Percentiles rank a stretch among this genome's conserved stretches.
phyloP scores from a whole-genome alignment of 169 alveolate genomes.

The Pseudocohnilembus persalinus region DNA sequence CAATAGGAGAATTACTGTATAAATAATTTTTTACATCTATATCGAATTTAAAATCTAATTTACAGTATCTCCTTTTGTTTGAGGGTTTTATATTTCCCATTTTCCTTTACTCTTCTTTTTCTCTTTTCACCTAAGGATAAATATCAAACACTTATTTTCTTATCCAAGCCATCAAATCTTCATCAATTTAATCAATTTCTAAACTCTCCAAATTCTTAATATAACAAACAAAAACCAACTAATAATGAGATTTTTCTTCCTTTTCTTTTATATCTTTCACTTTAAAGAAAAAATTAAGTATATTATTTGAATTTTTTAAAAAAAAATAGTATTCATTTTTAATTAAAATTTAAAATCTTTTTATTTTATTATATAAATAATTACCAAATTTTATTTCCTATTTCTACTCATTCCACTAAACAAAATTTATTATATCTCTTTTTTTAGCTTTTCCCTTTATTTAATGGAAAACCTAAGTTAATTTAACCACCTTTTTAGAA shows the following conservation, averaged over 20 bases:
- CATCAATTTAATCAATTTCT: not conserved
- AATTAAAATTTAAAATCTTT: not conserved
- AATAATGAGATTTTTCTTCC: not conserved
- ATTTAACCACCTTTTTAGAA: not conserved
- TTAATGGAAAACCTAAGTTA: slow-evolving; percentile 8
- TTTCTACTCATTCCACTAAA: not conserved
- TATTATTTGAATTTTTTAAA: too few relatives aligned
- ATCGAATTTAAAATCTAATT: not conserved
- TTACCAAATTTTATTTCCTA: slow-evolving; percentile 19
- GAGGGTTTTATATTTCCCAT: not conserved
- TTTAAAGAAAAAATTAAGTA: too few relatives aligned
- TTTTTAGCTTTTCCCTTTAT: slow-evolving; percentile 22
- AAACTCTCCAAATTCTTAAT: not conserved
- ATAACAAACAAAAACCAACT: not conserved
- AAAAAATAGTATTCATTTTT: too few relatives aligned
- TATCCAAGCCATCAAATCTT: not conserved
- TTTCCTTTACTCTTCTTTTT: not conserved
- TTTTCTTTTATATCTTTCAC: not conserved
- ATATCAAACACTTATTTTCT: not conserved
- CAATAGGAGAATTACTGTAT: not conserved
- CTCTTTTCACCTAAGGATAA: not conserved
- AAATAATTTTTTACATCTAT: not conserved
- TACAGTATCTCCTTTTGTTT: not conserved
- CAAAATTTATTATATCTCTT: slow-evolving; percentile 21
- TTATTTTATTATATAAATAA: too few relatives aligned